These are phyloP conservation scores for Talaromyces marneffei DNA, from an alignment of 2,329 filamentous ascomycete species.

Conservation along the genomic window DNA sequence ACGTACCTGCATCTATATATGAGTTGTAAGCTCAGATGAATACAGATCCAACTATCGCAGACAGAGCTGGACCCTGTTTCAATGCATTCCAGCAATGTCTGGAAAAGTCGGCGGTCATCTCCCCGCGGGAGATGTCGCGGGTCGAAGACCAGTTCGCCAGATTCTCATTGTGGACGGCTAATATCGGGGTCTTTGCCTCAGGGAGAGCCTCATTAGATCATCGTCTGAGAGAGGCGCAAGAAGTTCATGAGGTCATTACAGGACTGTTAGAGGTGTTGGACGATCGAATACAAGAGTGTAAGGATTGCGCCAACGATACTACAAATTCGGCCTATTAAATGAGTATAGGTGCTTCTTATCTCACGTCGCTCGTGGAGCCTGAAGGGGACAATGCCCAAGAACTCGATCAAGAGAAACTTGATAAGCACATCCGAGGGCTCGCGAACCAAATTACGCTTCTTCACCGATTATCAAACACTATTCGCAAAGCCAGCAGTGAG, in stretches of 20 bases:
- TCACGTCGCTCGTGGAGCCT: not conserved
- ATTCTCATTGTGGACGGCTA: conserved; percentile 9
- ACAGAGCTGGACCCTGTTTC: not conserved
- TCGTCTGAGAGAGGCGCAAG: not conserved
- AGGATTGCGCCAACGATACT: not conserved
- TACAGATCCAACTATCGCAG: not conserved
- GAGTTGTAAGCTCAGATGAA: not conserved
- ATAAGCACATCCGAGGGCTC: not conserved
- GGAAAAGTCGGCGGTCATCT: not conserved
- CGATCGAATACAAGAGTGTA: conserved; percentile 4
- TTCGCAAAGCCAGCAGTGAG: conserved; percentile 12
- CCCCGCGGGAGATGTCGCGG: conserved; percentile 1
- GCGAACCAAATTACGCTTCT: conserved; percentile 3
- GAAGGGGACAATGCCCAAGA: not conserved
- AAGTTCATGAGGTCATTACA: conserved; percentile 3
- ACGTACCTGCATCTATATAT: not conserved
- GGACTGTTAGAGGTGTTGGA: not conserved
- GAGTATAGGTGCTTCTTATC: not conserved
- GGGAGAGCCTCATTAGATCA: conserved; percentile 8
- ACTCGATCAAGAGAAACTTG: not conserved
- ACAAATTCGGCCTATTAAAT: not conserved
- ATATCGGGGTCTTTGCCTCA: conserved; percentile 6
- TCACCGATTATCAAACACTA: conserved; percentile 9
- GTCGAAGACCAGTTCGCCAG: conserved; percentile 11
- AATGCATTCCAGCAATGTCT: conserved; percentile 5